phyloP scores from a whole-genome alignment of 495 filamentous ascomycete species.

The Neurospora sp. region DNA sequence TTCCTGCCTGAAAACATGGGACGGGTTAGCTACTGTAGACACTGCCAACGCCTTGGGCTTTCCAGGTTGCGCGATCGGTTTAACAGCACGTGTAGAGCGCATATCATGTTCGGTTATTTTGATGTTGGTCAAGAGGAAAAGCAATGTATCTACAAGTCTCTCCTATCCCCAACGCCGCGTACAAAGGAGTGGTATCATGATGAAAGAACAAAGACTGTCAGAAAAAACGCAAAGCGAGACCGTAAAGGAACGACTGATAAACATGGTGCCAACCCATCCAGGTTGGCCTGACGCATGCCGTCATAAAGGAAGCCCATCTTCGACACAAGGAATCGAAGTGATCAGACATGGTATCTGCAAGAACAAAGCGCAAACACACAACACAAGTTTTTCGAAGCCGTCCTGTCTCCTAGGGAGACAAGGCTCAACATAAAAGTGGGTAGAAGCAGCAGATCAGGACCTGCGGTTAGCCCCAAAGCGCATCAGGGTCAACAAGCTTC shows the following conservation, averaged over 20 bases:
- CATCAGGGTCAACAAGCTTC: slow-evolving; percentile 10
- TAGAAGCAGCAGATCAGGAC: background rate
- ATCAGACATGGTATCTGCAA: background rate
- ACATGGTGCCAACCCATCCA: background rate
- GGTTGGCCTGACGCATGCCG: background rate
- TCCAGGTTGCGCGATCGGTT: background rate
- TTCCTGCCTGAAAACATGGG: background rate
- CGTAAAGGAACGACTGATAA: background rate
- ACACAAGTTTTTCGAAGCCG: background rate
- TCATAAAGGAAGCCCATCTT: background rate
- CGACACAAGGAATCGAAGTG: background rate
- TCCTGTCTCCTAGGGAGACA: background rate
- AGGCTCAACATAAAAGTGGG: background rate
- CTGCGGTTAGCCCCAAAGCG: slow-evolving; percentile 6
- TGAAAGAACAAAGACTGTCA: background rate
- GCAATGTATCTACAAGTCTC: background rate
- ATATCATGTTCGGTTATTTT: background rate
- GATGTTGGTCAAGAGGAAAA: background rate
- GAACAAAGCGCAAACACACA: background rate
- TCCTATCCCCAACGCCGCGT: background rate
- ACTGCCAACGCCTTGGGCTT: background rate
- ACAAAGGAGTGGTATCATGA: background rate
- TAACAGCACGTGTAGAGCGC: background rate
- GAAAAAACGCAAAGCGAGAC: background rate
- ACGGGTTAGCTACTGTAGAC: background rate